Conservation (phyloP, 2,329 filamentous ascomycete genomes). For the Fusarium sp. region DNA sequence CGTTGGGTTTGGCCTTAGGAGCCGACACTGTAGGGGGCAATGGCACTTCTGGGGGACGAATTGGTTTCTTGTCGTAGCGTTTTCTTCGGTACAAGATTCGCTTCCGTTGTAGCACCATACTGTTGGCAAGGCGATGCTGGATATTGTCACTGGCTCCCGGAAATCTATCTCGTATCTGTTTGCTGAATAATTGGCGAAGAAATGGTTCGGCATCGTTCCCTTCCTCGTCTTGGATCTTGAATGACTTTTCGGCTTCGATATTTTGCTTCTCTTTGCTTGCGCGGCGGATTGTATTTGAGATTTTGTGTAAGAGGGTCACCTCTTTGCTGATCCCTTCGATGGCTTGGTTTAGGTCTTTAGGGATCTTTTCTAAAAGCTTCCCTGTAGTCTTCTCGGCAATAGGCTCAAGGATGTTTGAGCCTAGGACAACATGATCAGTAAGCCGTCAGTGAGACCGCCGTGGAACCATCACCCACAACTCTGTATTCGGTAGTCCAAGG, state of each 20-base stretch:
- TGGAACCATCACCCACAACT: not conserved
- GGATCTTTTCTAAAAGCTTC: not conserved
- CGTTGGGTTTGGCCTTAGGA: not conserved
- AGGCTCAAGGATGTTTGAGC: not conserved
- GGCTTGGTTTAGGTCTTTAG: not conserved
- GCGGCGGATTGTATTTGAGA: constrained; percentile 26
- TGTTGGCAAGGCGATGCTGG: constrained; percentile 8
- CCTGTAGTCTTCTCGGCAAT: not conserved
- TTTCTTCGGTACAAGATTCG: constrained; percentile 17
- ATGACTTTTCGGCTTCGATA: constrained; percentile 1
- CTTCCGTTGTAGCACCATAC: constrained; percentile 27
- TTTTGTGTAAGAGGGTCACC: constrained; percentile 6
- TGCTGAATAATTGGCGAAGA: constrained; percentile 4
- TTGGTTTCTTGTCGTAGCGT: constrained; percentile 7
- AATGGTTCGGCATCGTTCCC: constrained; percentile 20
- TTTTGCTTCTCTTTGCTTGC: constrained; percentile 23
- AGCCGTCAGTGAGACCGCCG: not conserved
- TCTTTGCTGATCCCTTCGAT: not conserved
- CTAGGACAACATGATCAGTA: not conserved
- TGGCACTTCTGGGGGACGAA: not conserved
- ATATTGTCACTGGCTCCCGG: constrained; percentile 8
- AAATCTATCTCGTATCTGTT: constrained; percentile 21
- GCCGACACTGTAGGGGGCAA: not conserved
- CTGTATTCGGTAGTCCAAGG: not conserved
- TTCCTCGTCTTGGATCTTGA: constrained; percentile 19